phyloP scores from a whole-genome alignment of 805 yeast genomes.

The Teunomyces funiuensis region DNA sequence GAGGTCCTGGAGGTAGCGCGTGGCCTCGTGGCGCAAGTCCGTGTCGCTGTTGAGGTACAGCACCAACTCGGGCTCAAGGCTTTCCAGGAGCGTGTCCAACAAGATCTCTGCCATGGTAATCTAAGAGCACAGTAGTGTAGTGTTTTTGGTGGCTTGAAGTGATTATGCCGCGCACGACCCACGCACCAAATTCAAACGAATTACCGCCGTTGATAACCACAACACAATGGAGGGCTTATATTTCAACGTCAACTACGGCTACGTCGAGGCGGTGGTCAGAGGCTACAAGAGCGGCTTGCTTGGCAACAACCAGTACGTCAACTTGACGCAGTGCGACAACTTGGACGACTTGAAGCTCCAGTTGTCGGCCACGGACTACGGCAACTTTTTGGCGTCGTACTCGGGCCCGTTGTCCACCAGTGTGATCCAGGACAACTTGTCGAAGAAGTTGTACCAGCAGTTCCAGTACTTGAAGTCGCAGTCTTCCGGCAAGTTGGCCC shows the following conservation, averaged over 20 bases:
- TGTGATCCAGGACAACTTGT: conserved; percentile 77
- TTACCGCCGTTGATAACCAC: neutral
- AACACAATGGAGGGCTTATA: conserved; percentile 82
- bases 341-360: conserved; percentile 93
- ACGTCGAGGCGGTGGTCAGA: conserved; percentile 89
- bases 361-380: conserved; percentile 93
- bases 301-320: conserved; percentile 77
- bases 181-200: neutral
- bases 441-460: conserved; percentile 73
- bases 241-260: conserved; percentile 89
- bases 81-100: conserved; percentile 30
- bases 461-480: conserved; percentile 84
- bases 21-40: conserved; percentile 19
- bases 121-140: neutral
- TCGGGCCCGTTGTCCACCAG: conserved; percentile 84
- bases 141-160: too few relatives aligned
- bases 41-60: conserved; percentile 20
- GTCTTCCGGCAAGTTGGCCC: conserved; percentile 74
- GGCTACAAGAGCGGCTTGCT: conserved; percentile 88
- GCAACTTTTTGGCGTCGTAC: conserved; percentile 80
- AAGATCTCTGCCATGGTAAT: conserved; percentile 32
- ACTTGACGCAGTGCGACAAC: conserved; percentile 93
- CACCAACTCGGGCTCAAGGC: conserved; percentile 24
- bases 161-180: neutral
- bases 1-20: conserved; percentile 36